Evolutionary conservation across 768 basidiomycete species (phyloP).

Genomic region (Trametopsis cervina): DNA sequence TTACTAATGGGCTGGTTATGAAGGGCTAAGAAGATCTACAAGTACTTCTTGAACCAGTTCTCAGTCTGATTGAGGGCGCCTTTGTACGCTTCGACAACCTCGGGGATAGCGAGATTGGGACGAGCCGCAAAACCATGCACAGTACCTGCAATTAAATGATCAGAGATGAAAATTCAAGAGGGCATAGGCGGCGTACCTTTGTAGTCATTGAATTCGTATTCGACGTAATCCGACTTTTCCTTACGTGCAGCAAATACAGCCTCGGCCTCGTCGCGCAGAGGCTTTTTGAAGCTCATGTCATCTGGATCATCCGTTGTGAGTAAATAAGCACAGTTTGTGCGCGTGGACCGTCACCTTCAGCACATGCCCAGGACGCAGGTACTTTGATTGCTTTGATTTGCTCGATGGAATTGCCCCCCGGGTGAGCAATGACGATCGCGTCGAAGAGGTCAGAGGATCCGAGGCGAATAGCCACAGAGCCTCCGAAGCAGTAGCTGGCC

Average conservation of each 20-base stretch:
- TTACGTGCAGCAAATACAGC: constrained; percentile 25
- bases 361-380: constrained; percentile 27
- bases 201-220: constrained; percentile 32
- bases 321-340: background rate
- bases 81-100: constrained; percentile 39
- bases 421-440: constrained; percentile 36
- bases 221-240: constrained; percentile 21
- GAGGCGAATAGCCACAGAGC: constrained; percentile 23
- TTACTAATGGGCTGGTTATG: too few species aligned
- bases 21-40: too few species aligned
- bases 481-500: constrained; percentile 35
- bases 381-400: constrained; percentile 32
- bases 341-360: constrained; percentile 34
- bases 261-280: constrained; percentile 23
- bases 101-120: constrained; percentile 35
- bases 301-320: background rate
- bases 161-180: too few species aligned
- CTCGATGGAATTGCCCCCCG: constrained; percentile 24
- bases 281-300: constrained; percentile 24
- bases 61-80: constrained; percentile 34
- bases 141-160: too few species aligned
- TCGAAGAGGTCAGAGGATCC: constrained; percentile 27
- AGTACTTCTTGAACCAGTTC: constrained; percentile 36
- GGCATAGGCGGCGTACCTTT: constrained; percentile 26
- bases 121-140: constrained; percentile 42